phyloP scores from a whole-genome alignment of 768 basidiomycete species.

The Clitopilus hobsonii region DNA sequence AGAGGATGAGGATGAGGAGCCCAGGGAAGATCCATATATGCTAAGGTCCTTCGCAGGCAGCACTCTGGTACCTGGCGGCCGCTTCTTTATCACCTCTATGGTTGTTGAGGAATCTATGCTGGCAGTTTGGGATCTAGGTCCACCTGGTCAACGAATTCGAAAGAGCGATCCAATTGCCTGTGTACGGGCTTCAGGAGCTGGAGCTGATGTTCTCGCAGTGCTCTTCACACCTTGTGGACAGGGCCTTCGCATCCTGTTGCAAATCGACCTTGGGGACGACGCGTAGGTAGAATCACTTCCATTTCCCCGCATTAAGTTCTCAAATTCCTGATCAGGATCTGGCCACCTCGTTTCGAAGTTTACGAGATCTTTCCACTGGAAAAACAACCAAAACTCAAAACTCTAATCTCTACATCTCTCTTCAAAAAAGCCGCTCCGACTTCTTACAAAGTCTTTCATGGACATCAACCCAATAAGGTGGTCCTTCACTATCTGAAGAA shows the following conservation, averaged over 20 bases:
- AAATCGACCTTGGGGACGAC: neutral
- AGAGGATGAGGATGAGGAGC: too few species aligned
- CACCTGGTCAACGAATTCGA: too few species aligned
- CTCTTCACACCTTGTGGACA: too few species aligned
- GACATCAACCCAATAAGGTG: neutral
- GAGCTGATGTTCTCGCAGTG: too few species aligned
- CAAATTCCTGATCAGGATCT: neutral
- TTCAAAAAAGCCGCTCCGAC: neutral
- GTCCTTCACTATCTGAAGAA: neutral
- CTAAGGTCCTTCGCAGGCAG: too few species aligned
- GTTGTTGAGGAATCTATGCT: too few species aligned
- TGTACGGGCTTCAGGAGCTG: too few species aligned
- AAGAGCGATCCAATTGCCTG: too few species aligned
- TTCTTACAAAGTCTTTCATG: neutral
- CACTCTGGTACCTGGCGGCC: too few species aligned
- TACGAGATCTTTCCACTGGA: neutral
- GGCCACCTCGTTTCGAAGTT: neutral
- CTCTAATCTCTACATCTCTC: neutral
- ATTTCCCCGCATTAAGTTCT: neutral
- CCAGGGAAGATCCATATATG: too few species aligned
- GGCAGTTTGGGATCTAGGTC: too few species aligned
- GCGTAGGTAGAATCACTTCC: neutral
- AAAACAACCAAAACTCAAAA: neutral
- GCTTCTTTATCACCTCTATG: too few species aligned
- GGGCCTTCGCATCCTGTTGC: neutral